Conservation (phyloP, 179 eudicot genomes). For the Heliamphora pulchella region DNA sequence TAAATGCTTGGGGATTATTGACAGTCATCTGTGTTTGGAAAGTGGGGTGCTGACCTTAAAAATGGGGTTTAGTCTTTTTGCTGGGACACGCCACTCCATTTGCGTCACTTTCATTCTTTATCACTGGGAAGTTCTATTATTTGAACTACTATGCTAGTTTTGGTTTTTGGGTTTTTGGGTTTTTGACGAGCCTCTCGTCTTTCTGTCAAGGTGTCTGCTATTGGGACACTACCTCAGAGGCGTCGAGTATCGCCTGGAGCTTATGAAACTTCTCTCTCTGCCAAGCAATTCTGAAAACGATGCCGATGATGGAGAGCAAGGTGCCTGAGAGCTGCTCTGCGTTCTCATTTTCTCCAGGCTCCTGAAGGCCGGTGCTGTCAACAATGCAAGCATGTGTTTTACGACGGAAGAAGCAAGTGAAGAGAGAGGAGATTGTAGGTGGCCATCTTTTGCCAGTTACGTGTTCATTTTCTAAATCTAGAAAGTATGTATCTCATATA, state of each 20-base stretch:
- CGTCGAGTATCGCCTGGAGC: slow-evolving; percentile 76
- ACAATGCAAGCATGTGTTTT: not conserved
- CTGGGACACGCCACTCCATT: not conserved
- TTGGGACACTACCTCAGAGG: slow-evolving; percentile 91
- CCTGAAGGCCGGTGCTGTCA: not conserved
- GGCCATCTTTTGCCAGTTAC: not conserved
- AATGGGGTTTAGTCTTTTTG: not conserved
- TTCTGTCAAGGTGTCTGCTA: slow-evolving; percentile 67
- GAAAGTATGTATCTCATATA: not conserved
- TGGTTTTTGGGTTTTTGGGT: not conserved
- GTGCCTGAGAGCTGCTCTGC: slow-evolving; percentile 21
- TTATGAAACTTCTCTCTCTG: slow-evolving; percentile 52
- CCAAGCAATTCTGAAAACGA: slow-evolving; percentile 38
- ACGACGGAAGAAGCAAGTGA: not conserved
- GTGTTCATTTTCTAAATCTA: not conserved
- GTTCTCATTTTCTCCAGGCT: not conserved
- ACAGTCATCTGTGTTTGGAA: too few species aligned
- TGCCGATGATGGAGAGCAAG: slow-evolving; percentile 30
- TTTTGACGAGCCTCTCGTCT: not conserved
- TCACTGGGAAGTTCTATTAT: not conserved
- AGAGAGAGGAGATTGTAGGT: not conserved
- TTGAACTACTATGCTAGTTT: not conserved
- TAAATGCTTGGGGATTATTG: not conserved
- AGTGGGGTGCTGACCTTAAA: not conserved
- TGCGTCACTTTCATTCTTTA: not conserved